A percentile compares a stretch with the other conserved stretches of the same genome.
Evolutionary conservation across 345 rosid genomes (phyloP).

Genomic region (Rubroshorea leprosula): DNA sequence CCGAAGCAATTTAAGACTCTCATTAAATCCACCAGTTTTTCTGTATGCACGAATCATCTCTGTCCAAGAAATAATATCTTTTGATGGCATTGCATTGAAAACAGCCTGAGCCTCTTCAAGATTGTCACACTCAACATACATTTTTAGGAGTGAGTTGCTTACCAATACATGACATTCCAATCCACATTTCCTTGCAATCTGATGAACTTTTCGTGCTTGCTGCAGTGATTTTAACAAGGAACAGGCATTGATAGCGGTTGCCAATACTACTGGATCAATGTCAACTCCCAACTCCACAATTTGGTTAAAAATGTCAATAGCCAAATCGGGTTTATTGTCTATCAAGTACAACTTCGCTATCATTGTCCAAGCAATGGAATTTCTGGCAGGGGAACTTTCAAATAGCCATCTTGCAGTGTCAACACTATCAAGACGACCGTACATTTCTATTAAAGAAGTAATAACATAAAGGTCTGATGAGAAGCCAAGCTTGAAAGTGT

Average conservation of each 20-base stretch:
- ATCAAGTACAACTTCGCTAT: conserved; percentile 33
- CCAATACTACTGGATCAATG: conserved; percentile 35
- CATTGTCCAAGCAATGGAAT: conserved; percentile 41
- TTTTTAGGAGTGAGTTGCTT: conserved; percentile 41
- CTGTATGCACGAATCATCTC: conserved; percentile 35
- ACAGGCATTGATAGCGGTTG: conserved; percentile 38
- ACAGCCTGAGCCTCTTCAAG: conserved; percentile 28
- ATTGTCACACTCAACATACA: conserved; percentile 39
- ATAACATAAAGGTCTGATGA: conserved; percentile 31
- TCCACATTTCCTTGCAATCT: conserved; percentile 29
- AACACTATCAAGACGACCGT: conserved; percentile 36
- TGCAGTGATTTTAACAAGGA: conserved; percentile 29
- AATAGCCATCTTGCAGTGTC: conserved; percentile 35
- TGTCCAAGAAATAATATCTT: conserved; percentile 47
- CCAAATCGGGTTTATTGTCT: conserved; percentile 29
- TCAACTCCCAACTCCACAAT: conserved; percentile 27
- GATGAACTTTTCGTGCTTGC: conserved; percentile 34
- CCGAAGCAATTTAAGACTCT: conserved; percentile 42
- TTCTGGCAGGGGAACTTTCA: conserved; percentile 26
- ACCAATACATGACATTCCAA: conserved; percentile 41
- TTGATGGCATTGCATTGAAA: conserved; percentile 34
- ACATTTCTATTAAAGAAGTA: conserved; percentile 38
- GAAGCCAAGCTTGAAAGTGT: conserved; percentile 36
- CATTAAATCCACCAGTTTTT: conserved; percentile 41
- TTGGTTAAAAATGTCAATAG: conserved; percentile 29